These are phyloP conservation scores for Ceratorhiza oryzae-sativae DNA, from an alignment of 1,284 basidiomycete genomes.

Conservation along the genomic window DNA sequence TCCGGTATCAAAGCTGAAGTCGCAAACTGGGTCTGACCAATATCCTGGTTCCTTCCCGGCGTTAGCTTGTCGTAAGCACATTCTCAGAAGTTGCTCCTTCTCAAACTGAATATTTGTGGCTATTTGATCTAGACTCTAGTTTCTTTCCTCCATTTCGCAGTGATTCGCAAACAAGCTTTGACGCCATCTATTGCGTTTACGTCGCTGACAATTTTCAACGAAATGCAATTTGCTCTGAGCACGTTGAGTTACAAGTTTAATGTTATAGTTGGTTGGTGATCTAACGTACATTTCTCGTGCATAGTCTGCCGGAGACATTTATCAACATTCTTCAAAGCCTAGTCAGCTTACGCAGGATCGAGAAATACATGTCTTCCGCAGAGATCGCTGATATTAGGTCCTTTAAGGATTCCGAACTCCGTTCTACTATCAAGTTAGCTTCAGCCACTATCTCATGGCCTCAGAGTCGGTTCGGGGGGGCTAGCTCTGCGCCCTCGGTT, in stretches of 20 bases:
- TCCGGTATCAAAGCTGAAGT: not conserved
- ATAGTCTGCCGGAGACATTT: slow-evolving; percentile 80
- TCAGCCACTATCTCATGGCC: slow-evolving; percentile 92
- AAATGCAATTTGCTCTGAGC: slow-evolving; percentile 64
- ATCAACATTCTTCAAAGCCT: slow-evolving; percentile 76
- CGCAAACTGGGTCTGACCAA: slow-evolving; percentile 4
- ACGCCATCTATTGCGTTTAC: slow-evolving; percentile 90
- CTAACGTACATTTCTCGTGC: not conserved
- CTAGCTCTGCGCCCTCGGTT: slow-evolving; percentile 56
- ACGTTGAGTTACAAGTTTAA: slow-evolving; percentile 55
- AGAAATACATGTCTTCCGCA: slow-evolving; percentile 79
- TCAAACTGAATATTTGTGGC: not conserved
- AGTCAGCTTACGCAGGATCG: slow-evolving; percentile 88
- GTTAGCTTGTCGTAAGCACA: slow-evolving; percentile 15
- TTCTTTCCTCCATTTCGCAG: slow-evolving; percentile 83
- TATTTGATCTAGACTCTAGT: slow-evolving; percentile 61
- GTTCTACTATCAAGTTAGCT: slow-evolving; percentile 67
- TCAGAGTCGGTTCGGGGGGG: slow-evolving; percentile 60
- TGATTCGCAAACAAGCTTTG: slow-evolving; percentile 69
- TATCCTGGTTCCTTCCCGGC: not conserved
- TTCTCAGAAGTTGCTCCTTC: not conserved
- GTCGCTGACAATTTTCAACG: slow-evolving; percentile 76
- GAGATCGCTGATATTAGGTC: slow-evolving; percentile 66
- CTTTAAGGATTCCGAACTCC: slow-evolving; percentile 36
- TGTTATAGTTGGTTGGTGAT: not conserved